Evolutionary conservation across 352 stramenopile species (phyloP).

Genomic region (Pythium graminicola): DNA sequence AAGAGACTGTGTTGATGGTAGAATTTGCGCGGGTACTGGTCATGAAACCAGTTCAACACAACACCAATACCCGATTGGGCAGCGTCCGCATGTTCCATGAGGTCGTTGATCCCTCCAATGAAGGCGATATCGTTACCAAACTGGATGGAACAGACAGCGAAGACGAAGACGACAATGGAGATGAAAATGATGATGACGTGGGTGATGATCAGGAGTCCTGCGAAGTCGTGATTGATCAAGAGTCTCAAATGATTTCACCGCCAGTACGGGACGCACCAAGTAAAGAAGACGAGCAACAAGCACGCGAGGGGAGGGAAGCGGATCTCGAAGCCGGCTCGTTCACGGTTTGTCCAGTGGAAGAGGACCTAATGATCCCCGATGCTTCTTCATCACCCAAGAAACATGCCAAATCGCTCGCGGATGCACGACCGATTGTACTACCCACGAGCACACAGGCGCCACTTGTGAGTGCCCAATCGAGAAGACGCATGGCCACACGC

Average conservation of each 20-base stretch:
- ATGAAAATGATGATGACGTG: constrained; percentile 4
- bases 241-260: too few species aligned
- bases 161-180: not conserved
- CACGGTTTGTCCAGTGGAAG: not conserved
- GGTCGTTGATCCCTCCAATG: not conserved
- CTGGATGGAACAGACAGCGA: constrained; percentile 1
- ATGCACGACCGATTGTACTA: not conserved
- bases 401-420: not conserved
- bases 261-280: not conserved
- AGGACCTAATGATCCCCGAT: not conserved
- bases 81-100: constrained; percentile 13
- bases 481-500: constrained; percentile 12
- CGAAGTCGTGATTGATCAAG: too few species aligned
- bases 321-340: too few species aligned
- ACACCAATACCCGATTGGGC: constrained; percentile 14
- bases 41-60: constrained; percentile 25
- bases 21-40: constrained; percentile 25
- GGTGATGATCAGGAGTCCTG: too few species aligned
- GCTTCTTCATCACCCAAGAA: not conserved
- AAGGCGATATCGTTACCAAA: constrained; percentile 1
- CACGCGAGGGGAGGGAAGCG: too few species aligned
- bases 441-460: not conserved
- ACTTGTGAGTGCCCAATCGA: not conserved
- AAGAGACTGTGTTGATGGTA: constrained; percentile 18
- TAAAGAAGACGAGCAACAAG: too few species aligned